Percentiles rank a stretch among this genome's conserved stretches.
Evolutionary conservation across 805 yeast genomes (phyloP).

Genomic region (Lipomyces sp.): DNA sequence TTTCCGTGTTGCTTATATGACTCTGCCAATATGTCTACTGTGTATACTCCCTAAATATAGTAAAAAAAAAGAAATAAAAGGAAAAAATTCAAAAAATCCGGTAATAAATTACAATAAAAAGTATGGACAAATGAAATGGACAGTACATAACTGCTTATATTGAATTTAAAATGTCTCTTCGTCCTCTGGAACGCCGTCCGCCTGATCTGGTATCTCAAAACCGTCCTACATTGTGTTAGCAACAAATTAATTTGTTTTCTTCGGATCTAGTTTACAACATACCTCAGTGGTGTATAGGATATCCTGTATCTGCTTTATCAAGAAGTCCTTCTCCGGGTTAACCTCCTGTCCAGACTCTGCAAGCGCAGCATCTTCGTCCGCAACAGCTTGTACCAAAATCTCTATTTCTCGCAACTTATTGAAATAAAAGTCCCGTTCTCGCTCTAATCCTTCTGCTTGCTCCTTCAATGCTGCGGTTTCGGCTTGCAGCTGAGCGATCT

Average conservation of each 20-base stretch:
- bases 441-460: constrained; percentile 65
- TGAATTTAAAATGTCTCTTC: constrained; percentile 23
- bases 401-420: constrained; percentile 89
- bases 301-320: constrained; percentile 63
- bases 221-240: constrained; percentile 54
- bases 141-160: neutral
- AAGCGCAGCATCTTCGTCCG: constrained; percentile 56
- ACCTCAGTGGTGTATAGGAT: constrained; percentile 71
- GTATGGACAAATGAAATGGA: neutral
- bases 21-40: constrained; percentile 1
- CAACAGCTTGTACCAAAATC: constrained; percentile 68
- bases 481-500: constrained; percentile 46
- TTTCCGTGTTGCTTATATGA: neutral
- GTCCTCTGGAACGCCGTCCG: constrained; percentile 39
- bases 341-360: constrained; percentile 72
- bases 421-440: constrained; percentile 89
- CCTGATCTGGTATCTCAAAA: constrained; percentile 58
- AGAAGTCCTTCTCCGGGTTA: constrained; percentile 32
- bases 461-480: constrained; percentile 63
- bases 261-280: neutral
- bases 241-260: neutral
- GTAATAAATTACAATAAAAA: neutral
- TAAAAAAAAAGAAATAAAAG: neutral
- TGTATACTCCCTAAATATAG: neutral
- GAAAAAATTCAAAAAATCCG: neutral